Percentiles rank a stretch among this genome's conserved stretches.
phyloP scores from a whole-genome alignment of 306 rosid species.

The Argentina anserina region DNA sequence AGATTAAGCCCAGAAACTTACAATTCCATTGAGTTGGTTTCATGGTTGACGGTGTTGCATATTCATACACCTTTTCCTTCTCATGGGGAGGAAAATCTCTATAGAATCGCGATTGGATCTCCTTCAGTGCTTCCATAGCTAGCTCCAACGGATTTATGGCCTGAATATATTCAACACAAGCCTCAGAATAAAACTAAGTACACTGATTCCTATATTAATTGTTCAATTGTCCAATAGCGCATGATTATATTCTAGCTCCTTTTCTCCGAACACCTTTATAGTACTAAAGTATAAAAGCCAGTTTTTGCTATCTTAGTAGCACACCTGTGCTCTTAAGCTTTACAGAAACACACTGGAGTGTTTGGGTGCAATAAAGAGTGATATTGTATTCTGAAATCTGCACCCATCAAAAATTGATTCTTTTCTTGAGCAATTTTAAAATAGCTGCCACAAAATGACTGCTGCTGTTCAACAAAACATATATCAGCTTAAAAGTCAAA shows the following conservation, averaged over 20 bases:
- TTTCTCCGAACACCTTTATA: neutral
- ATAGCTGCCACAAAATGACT: neutral
- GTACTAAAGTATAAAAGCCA: neutral
- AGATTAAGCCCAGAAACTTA: conserved; percentile 37
- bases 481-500: neutral
- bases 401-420: neutral
- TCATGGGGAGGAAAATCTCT: conserved; percentile 94
- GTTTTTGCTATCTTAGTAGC: neutral
- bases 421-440: neutral
- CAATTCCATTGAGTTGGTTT: conserved; percentile 98
- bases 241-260: neutral
- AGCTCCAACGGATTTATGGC: conserved; percentile 86
- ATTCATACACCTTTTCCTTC: conserved; percentile 70
- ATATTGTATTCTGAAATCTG: too few species aligned
- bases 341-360: neutral
- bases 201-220: neutral
- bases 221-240: neutral
- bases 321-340: neutral
- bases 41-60: conserved; percentile 94
- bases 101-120: conserved; percentile 69
- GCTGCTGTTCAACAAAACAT: neutral
- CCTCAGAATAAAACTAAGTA: conserved; percentile 10
- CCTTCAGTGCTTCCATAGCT: conserved; percentile 90
- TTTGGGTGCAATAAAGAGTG: neutral
- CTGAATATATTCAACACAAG: conserved; percentile 40